Percentiles rank a stretch among this genome's conserved stretches.
phyloP scores from a whole-genome alignment of 768 basidiomycete genomes.

The Tulasnella sp. region DNA sequence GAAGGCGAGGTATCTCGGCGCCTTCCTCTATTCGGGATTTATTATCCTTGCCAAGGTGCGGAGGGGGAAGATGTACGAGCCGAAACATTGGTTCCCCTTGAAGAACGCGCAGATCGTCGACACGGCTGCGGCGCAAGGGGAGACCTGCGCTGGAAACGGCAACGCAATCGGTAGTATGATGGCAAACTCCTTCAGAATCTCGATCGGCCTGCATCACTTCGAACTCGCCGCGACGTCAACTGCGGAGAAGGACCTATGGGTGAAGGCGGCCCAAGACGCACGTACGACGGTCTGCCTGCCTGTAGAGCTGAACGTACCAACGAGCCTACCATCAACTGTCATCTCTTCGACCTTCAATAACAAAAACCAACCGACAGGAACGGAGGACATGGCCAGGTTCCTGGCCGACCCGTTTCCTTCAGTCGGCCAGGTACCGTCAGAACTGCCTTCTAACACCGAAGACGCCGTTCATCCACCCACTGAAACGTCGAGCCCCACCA shows the following conservation, averaged over 20 bases:
- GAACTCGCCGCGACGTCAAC: slow-evolving; percentile 78
- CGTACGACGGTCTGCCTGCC: slow-evolving; percentile 7
- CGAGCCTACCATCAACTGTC: slow-evolving; percentile 20
- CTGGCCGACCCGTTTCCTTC: too few relatives aligned
- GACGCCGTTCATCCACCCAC: too few relatives aligned
- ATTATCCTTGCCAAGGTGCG: slow-evolving; percentile 76
- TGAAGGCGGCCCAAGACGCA: slow-evolving; percentile 51
- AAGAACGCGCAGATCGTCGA: slow-evolving; percentile 61
- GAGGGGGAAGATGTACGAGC: slow-evolving; percentile 67
- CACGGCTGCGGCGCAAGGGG: slow-evolving; percentile 42
- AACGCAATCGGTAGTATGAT: slow-evolving; percentile 52
- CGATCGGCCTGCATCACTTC: slow-evolving; percentile 57
- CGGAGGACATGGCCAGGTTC: too few relatives aligned
- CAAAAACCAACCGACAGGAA: too few relatives aligned
- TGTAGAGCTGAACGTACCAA: background rate
- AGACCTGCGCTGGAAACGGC: too few relatives aligned
- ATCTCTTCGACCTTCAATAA: too few relatives aligned
- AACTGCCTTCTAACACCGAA: background rate
- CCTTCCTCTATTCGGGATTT: slow-evolving; percentile 80
- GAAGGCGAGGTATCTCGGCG: slow-evolving; percentile 77
- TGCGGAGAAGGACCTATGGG: slow-evolving; percentile 83
- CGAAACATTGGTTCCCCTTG: slow-evolving; percentile 79
- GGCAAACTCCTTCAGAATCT: slow-evolving; percentile 70
- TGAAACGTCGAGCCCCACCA: too few relatives aligned
- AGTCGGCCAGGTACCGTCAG: too few relatives aligned